Evolutionary conservation across 805 yeast species (phyloP).

Genomic region (Candida rishiriensis): DNA sequence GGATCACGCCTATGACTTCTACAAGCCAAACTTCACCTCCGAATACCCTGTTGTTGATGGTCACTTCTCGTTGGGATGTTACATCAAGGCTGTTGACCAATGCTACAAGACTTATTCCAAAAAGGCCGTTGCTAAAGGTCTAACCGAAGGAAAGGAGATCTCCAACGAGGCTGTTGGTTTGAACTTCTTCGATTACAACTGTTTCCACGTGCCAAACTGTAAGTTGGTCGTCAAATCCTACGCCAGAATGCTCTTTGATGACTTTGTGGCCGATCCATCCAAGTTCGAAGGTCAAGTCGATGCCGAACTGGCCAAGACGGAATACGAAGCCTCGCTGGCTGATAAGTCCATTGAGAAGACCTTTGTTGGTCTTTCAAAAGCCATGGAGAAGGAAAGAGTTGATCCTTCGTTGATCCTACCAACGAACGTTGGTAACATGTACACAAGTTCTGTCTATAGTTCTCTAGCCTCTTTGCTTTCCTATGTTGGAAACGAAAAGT

Average conservation of each 20-base stretch:
- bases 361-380: slow-evolving; percentile 75
- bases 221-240: slow-evolving; percentile 89
- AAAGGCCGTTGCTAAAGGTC: slow-evolving; percentile 57
- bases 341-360: slow-evolving; percentile 83
- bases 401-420: slow-evolving; percentile 80
- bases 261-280: slow-evolving; percentile 68
- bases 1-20: slow-evolving; percentile 97
- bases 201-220: slow-evolving; percentile 98
- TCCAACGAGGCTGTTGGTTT: slow-evolving; percentile 60
- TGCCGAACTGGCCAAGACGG: slow-evolving; percentile 44
- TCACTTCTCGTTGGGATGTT: slow-evolving; percentile 89
- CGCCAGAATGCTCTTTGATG: slow-evolving; percentile 89
- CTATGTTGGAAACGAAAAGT: slow-evolving; percentile 65
- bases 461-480: slow-evolving; percentile 77
- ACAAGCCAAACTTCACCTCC: slow-evolving; percentile 93
- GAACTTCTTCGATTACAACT: slow-evolving; percentile 80
- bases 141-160: slow-evolving; percentile 36
- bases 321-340: slow-evolving; percentile 72
- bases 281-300: slow-evolving; percentile 52
- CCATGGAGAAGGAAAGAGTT: slow-evolving; percentile 60
- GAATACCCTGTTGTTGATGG: slow-evolving; percentile 99
- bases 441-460: slow-evolving; percentile 91
- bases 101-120: slow-evolving; percentile 79
- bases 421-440: slow-evolving; percentile 97
- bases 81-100: slow-evolving; percentile 86